Conservation (phyloP, 352 stramenopile genomes). For the Phytophthora kernoviae region DNA sequence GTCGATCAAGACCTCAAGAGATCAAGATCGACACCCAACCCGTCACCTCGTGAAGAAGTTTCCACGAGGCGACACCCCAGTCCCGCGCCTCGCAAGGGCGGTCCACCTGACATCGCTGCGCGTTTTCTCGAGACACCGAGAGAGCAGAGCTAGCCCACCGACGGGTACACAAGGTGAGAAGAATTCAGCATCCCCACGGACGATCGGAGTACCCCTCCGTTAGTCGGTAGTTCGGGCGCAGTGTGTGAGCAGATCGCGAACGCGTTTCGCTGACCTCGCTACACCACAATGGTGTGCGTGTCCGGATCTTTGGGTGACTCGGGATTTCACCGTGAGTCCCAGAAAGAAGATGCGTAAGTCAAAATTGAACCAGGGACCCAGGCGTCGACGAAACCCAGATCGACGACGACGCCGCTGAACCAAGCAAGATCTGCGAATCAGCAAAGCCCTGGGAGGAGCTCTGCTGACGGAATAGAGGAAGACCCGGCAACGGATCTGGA, state of each 20-base stretch:
- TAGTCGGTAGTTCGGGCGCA: neutral
- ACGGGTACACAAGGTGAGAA: too few relatives aligned
- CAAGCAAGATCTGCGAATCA: conserved; percentile 6
- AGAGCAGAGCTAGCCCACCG: too few relatives aligned
- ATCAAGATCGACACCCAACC: too few relatives aligned
- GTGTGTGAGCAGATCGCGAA: neutral
- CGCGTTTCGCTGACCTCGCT: neutral
- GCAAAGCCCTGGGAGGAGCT: conserved; percentile 7
- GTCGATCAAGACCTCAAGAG: too few relatives aligned
- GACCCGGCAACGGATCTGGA: conserved; percentile 5
- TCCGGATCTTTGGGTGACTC: conserved; percentile 8
- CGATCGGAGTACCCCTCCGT: neutral
- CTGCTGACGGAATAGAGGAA: conserved; percentile 1
- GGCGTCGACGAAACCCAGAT: conserved; percentile 7
- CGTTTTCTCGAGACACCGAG: too few relatives aligned
- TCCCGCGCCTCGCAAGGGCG: neutral
- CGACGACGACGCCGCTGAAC: conserved; percentile 13
- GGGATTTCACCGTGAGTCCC: conserved; percentile 14
- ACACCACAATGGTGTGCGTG: conserved; percentile 14
- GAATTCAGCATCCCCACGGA: too few relatives aligned
- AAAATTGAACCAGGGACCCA: conserved; percentile 7
- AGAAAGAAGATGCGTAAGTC: conserved; percentile 7
- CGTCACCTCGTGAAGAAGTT: too few relatives aligned
- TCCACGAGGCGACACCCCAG: neutral
- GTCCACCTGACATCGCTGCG: neutral